Evolutionary conservation across 257 asterid genomes (phyloP).

Genomic region (Striga asiatica): DNA sequence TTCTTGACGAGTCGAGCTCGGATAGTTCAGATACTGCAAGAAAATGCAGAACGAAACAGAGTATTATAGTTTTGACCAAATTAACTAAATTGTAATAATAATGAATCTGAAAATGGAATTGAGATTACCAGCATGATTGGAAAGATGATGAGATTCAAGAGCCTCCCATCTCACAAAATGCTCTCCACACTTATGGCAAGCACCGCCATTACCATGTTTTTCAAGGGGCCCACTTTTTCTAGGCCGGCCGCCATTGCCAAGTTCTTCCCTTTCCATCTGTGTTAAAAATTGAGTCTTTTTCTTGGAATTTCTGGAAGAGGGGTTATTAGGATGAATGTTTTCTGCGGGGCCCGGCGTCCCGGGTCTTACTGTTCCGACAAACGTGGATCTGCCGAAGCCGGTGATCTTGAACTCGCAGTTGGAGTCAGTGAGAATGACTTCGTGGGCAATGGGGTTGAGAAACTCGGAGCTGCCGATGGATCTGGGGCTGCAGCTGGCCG

Average conservation of each 20-base stretch:
- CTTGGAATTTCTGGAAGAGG: conserved; percentile 37
- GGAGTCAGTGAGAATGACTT: conserved; percentile 39
- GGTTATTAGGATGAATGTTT: conserved; percentile 54
- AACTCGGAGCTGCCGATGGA: conserved; percentile 66
- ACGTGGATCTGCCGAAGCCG: conserved; percentile 33
- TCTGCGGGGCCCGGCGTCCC: conserved; percentile 77
- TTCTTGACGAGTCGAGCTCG: conserved; percentile 83
- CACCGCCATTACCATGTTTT: conserved; percentile 27
- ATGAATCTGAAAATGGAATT: too few species aligned
- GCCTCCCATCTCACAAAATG: conserved; percentile 72
- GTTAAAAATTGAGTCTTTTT: conserved; percentile 22
- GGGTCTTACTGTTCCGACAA: conserved; percentile 56
- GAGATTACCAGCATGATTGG: conserved; percentile 84
- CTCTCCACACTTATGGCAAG: conserved; percentile 76
- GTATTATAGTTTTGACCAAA: too few species aligned
- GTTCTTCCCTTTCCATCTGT: conserved; percentile 23
- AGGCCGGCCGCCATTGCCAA: neutral
- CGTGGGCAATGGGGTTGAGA: conserved; percentile 49
- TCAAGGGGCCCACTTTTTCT: conserved; percentile 29
- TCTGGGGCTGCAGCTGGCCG: conserved; percentile 60
- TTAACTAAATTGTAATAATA: too few species aligned
- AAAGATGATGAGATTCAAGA: conserved; percentile 76
- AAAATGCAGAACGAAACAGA: too few species aligned
- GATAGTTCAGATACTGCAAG: conserved; percentile 64
- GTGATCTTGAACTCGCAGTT: conserved; percentile 47